Percentiles rank a stretch among this genome's conserved stretches.
Conservation (phyloP, 768 basidiomycete species). For the Serendipita sp. region DNA sequence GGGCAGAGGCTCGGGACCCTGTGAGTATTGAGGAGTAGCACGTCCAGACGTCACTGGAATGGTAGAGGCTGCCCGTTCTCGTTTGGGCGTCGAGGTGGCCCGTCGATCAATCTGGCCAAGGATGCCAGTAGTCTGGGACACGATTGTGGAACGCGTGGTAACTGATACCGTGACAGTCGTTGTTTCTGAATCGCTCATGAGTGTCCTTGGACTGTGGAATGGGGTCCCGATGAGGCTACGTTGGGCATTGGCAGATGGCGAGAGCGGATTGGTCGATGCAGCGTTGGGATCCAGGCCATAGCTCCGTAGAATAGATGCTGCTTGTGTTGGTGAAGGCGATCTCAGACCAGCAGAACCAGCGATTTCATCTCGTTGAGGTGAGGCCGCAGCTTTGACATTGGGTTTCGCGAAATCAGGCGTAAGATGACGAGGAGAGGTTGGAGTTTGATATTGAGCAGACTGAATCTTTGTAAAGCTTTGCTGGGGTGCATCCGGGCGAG, state of each 20-base stretch:
- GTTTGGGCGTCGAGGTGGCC: neutral
- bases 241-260: neutral
- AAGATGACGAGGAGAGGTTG: constrained; percentile 4
- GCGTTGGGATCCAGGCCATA: neutral
- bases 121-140: neutral
- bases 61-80: neutral
- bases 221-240: neutral
- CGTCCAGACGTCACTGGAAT: neutral
- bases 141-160: neutral
- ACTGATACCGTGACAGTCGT: neutral
- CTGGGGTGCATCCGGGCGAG: constrained; percentile 6
- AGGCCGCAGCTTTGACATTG: neutral
- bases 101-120: neutral
- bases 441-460: neutral
- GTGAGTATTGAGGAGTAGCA: neutral
- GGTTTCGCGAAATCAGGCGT: neutral
- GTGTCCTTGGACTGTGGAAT: neutral
- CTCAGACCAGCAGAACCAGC: neutral
- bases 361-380: constrained; percentile 1
- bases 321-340: neutral
- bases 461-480: constrained; percentile 1
- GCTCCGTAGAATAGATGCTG: neutral
- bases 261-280: neutral
- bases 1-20: neutral
- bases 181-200: neutral